Percentiles rank a stretch among this genome's conserved stretches.
Evolutionary conservation across 257 asterid species (phyloP).

Genomic region (Plectranthus barbatus): DNA sequence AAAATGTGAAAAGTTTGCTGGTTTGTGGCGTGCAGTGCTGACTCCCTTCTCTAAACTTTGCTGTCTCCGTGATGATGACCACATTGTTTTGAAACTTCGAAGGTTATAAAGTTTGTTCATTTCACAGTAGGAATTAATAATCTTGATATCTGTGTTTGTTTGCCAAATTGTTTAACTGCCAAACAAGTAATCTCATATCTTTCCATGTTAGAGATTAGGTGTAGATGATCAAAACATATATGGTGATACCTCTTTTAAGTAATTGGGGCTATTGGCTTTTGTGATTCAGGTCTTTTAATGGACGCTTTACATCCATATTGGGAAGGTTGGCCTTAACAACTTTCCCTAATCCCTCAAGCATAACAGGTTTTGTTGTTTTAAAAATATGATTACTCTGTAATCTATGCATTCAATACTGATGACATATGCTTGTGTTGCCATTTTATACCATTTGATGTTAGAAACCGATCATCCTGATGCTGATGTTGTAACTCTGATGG

Average conservation of each 20-base stretch:
- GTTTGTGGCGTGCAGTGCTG: conserved; percentile 55
- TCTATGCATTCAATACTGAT: conserved; percentile 5
- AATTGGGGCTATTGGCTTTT: not conserved
- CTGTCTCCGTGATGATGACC: conserved; percentile 56
- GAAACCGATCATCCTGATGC: conserved; percentile 44
- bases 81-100: conserved; percentile 31
- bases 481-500: conserved; percentile 65
- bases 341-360: conserved; percentile 56
- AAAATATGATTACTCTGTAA: conserved; percentile 14
- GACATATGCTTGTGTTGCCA: not conserved
- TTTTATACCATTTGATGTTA: conserved; percentile 23
- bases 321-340: conserved; percentile 44
- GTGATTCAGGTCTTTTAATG: conserved; percentile 34
- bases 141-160: not conserved
- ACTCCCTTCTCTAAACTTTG: conserved; percentile 57
- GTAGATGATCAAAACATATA: not conserved
- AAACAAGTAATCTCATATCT: not conserved
- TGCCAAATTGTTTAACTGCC: not conserved
- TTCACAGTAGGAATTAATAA: not conserved
- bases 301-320: conserved; percentile 38
- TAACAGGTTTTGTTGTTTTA: conserved; percentile 46
- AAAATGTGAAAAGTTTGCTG: conserved; percentile 38
- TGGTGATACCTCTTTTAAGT: not conserved
- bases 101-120: conserved; percentile 35
- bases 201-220: not conserved